Base-by-base conservation (phyloP, 495 filamentous ascomycete species). In the Jackrogersella multiformis region DNA sequence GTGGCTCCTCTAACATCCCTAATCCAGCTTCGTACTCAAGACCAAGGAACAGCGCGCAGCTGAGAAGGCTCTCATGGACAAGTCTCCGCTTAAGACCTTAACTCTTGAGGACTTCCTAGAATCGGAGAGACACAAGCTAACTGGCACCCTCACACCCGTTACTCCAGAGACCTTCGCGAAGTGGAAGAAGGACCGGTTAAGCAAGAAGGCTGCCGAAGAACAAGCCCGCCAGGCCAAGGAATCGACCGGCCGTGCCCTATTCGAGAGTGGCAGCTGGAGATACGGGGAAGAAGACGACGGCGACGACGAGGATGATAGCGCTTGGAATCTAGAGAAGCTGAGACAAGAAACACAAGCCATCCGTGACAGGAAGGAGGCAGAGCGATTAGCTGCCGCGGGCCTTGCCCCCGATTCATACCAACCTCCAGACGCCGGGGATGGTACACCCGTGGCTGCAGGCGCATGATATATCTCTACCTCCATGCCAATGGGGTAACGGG, bases 101-200 rank as follows among this genome's bases (percentile, higher is more conserved):
- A 99, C 95, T 1, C 82, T 99, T 44, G 95, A 99, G 80, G 95
- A 99, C 77, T 99, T 95, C 84, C 81, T 99, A 36, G 95, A 99
- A 78, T 91, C 89, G 10, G 93, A 97, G 81, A 85, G 95, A 65
- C 93, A 96, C 73, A 97, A 97, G 74, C 86, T 99, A 46, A 93
- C 89, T 0, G 95, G 95, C 42, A 92, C 81, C 0, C 82, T 97
- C 55, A 99, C 95, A 20, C 96, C 96, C 16, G 95, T 99, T 55
- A 99, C 88, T 2, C 88, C 89, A 5, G 94, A 98, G 75, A 86
- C 86, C 1, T 99, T 99, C 74, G 92, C 91, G 52, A 90, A 90
- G 63, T 99, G 95, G 94, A 99, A 98, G 85, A 89, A 92, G 79
- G 89, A 93, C 45, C 89, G 95, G 42, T 76, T 97, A 70, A 89